A percentile compares a stretch with the other conserved stretches of the same genome.
phyloP scores from a whole-genome alignment of 2,329 filamentous ascomycete species.

The Fusarium verrucosum region DNA sequence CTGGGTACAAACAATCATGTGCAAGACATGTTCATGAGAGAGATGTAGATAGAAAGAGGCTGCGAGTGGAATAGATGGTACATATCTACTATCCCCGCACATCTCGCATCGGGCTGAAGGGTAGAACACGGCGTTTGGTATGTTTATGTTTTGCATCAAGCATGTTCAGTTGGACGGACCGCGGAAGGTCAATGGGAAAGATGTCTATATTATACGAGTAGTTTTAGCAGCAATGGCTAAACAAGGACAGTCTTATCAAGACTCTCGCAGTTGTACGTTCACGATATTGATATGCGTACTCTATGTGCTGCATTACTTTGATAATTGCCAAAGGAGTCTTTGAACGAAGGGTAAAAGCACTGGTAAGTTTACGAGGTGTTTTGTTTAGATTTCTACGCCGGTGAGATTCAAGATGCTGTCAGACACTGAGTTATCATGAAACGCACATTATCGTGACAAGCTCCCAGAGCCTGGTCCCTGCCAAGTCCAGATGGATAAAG shows the following conservation, averaged over 20 bases:
- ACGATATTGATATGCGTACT: background rate
- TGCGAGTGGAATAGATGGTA: slow-evolving; percentile 30
- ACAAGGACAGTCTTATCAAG: slow-evolving; percentile 13
- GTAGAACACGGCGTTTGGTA: slow-evolving; percentile 30
- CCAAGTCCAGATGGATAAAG: background rate
- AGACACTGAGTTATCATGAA: background rate
- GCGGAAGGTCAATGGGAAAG: background rate
- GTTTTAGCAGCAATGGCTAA: slow-evolving; percentile 13
- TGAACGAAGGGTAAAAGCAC: background rate
- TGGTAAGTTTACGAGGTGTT: background rate
- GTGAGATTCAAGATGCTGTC: background rate
- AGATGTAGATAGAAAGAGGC: slow-evolving; percentile 35
- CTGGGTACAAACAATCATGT: slow-evolving; percentile 12
- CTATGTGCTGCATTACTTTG: background rate
- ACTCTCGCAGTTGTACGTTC: background rate
- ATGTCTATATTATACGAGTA: slow-evolving; percentile 16
- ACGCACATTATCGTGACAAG: background rate
- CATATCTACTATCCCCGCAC: slow-evolving; percentile 8
- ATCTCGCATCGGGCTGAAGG: slow-evolving; percentile 15
- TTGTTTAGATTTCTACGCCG: background rate
- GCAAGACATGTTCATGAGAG: slow-evolving; percentile 24
- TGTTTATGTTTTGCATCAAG: slow-evolving; percentile 23
- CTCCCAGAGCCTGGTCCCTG: background rate
- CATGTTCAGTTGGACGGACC: slow-evolving; percentile 22
- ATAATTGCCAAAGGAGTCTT: background rate